A percentile compares a stretch with the other conserved stretches of the same genome.
Conservation (phyloP, 2,329 filamentous ascomycete genomes). For the Dichotomopilus funicola region DNA sequence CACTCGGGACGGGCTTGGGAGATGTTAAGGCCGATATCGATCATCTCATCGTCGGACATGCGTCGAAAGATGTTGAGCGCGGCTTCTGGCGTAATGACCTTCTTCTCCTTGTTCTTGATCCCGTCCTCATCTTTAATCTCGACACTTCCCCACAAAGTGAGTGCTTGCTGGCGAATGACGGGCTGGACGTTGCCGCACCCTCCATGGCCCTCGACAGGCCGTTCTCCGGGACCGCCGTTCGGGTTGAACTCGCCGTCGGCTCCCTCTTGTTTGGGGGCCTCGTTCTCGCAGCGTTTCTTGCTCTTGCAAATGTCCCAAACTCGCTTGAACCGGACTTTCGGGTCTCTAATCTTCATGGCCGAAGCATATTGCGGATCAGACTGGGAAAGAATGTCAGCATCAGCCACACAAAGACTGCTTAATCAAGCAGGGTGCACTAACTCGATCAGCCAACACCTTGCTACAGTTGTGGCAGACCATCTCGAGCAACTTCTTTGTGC, state of each 20-base stretch:
- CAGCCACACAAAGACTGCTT: slow-evolving; percentile 42
- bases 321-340: slow-evolving; percentile 86
- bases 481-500: slow-evolving; percentile 98
- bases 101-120: slow-evolving; percentile 67
- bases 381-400: slow-evolving; percentile 62
- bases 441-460: slow-evolving; percentile 94
- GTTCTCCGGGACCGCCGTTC: slow-evolving; percentile 45
- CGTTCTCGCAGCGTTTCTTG: slow-evolving; percentile 77
- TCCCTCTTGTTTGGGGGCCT: slow-evolving; percentile 54
- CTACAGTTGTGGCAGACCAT: slow-evolving; percentile 99
- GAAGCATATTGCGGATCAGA: slow-evolving; percentile 76
- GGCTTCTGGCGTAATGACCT: slow-evolving; percentile 73
- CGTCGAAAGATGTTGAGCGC: slow-evolving; percentile 81
- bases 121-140: slow-evolving; percentile 75
- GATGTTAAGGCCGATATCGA: slow-evolving; percentile 83
- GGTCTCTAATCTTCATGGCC: slow-evolving; percentile 79
- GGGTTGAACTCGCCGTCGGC: slow-evolving; percentile 63
- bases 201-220: slow-evolving; percentile 60
- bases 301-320: slow-evolving; percentile 91
- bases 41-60: slow-evolving; percentile 74
- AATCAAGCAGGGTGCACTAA: slow-evolving; percentile 60
- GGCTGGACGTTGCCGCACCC: slow-evolving; percentile 92
- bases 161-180: slow-evolving; percentile 75
- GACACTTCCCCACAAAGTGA: slow-evolving; percentile 71
- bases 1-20: slow-evolving; percentile 96